Conservation (phyloP, 176 grass and related monocot genomes). For the Phoenix roebelenii region DNA sequence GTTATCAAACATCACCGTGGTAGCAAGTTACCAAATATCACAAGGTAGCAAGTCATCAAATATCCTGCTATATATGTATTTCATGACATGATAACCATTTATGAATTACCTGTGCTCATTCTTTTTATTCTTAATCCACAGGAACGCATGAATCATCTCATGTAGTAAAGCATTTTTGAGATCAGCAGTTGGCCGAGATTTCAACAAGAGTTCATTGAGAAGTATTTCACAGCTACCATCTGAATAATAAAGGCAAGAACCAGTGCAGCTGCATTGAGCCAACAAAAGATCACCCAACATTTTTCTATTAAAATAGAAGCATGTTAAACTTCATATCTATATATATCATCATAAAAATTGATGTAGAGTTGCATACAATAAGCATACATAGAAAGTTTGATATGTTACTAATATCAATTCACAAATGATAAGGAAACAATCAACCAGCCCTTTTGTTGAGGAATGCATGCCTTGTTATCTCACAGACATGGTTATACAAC, state of each 20-base stretch:
- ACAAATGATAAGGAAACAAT: no score
- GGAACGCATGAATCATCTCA: slow-evolving; percentile 78
- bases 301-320: no score
- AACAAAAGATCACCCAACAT: slow-evolving; percentile 9
- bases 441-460: no score
- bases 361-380: no score
- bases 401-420: no score
- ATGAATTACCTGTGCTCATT: slow-evolving; percentile 36
- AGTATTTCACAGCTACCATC: slow-evolving; percentile 54
- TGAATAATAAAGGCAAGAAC: slow-evolving; percentile 49
- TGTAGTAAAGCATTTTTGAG: slow-evolving; percentile 68
- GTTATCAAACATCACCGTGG: background rate
- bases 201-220: slow-evolving; percentile 41
- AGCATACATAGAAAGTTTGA: no score
- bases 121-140: slow-evolving; percentile 44
- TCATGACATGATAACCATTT: background rate
- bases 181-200: slow-evolving; percentile 20
- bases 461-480: no score
- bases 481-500: no score
- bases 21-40: background rate
- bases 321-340: no score
- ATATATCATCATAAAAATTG: no score
- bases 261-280: slow-evolving; percentile 28
- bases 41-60: background rate
- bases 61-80: background rate